Conservation (phyloP, 306 rosid species). For the Phaseolus lunatus region DNA sequence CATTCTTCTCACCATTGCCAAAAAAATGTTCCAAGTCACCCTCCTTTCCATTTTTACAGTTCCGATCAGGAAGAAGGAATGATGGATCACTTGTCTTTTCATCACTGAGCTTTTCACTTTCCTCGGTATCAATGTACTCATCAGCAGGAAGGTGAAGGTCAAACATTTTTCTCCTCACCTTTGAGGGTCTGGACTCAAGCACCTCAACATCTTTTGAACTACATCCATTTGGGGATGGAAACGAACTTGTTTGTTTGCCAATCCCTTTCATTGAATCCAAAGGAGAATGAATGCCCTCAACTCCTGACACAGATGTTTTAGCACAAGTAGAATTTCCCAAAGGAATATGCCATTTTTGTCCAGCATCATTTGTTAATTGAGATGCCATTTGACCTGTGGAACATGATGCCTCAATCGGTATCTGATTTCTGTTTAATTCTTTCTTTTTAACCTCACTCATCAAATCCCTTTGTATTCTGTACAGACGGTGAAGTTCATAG, state of each 20-base stretch:
- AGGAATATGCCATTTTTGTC: conserved; percentile 68
- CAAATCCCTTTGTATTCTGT: conserved; percentile 86
- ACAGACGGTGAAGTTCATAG: conserved; percentile 83
- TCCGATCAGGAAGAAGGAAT: conserved; percentile 52
- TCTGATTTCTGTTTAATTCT: conserved; percentile 61
- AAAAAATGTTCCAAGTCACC: conserved; percentile 51
- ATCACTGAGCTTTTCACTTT: conserved; percentile 76
- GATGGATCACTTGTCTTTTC: conserved; percentile 60
- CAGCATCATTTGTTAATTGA: conserved; percentile 66
- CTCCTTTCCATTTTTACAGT: conserved; percentile 51
- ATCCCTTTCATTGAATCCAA: conserved; percentile 63
- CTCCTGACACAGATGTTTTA: conserved; percentile 59
- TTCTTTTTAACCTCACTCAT: conserved; percentile 78
- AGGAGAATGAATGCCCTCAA: conserved; percentile 77
- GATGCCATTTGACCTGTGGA: conserved; percentile 70
- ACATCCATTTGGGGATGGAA: conserved; percentile 68
- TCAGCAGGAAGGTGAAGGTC: conserved; percentile 96
- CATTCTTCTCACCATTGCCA: conserved; percentile 53
- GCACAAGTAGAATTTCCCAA: conserved; percentile 60
- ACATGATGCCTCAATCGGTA: conserved; percentile 67
- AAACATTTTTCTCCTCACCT: conserved; percentile 77
- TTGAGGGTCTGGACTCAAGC: conserved; percentile 78
- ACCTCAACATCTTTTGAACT: conserved; percentile 71
- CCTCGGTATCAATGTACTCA: conserved; percentile 78
- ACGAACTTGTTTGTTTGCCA: conserved; percentile 50